phyloP scores from a whole-genome alignment of 495 filamentous ascomycete genomes.

The Bathelium albidoporum region DNA sequence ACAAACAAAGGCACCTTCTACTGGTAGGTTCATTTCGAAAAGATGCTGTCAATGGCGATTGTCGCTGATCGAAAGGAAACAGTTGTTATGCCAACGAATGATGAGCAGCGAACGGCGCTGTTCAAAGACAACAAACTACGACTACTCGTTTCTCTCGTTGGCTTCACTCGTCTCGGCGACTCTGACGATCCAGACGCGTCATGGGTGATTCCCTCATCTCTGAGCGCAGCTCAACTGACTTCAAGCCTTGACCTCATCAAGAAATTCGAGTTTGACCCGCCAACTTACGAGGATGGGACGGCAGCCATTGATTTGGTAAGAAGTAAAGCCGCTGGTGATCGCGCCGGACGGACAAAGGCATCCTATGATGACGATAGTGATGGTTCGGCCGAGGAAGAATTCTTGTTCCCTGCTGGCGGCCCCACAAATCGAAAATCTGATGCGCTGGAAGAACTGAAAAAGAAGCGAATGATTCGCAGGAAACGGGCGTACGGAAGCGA shows the following conservation, averaged over 20 bases:
- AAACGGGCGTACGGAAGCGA: conserved; percentile 31
- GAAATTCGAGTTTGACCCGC: conserved; percentile 61
- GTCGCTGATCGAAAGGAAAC: neutral
- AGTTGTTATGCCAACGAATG: conserved; percentile 55
- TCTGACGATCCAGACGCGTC: conserved; percentile 62
- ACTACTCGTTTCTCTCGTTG: conserved; percentile 68
- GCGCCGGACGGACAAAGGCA: conserved; percentile 40
- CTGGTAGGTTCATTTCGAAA: conserved; percentile 32
- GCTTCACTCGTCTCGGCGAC: conserved; percentile 56
- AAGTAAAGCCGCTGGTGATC: conserved; percentile 47
- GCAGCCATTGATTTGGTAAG: conserved; percentile 67
- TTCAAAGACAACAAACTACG: conserved; percentile 87
- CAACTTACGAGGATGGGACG: conserved; percentile 56
- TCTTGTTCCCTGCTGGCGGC: conserved; percentile 60
- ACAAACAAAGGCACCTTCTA: conserved; percentile 29
- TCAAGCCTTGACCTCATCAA: conserved; percentile 55
- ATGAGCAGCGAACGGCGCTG: conserved; percentile 59
- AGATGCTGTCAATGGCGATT: neutral
- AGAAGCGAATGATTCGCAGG: conserved; percentile 39
- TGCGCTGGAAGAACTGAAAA: conserved; percentile 41
- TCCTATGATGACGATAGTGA: conserved; percentile 36
- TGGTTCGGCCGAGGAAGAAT: conserved; percentile 46
- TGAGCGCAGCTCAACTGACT: conserved; percentile 52
- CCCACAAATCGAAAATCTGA: conserved; percentile 44
- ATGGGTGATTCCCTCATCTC: conserved; percentile 66